A percentile compares a stretch with the other conserved stretches of the same genome.
These are phyloP conservation scores for Durotheca rogersii DNA, from an alignment of 495 filamentous ascomycete genomes.

Conservation along the genomic window DNA sequence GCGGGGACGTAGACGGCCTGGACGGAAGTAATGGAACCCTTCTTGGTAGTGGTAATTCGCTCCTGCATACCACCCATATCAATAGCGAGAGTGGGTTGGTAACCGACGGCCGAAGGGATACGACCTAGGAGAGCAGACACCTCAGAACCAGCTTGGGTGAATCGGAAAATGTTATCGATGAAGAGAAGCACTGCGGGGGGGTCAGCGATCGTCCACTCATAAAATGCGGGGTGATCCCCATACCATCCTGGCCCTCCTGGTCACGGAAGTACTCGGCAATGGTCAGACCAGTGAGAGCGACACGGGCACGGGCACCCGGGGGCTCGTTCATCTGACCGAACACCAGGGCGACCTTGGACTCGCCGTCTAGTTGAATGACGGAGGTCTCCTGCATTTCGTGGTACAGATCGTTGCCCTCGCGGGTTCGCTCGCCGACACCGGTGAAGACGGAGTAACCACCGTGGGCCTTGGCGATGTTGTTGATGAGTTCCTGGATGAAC, in stretches of 20 bases:
- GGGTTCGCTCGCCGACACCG: conserved; percentile 99
- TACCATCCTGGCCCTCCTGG: conserved; percentile 92
- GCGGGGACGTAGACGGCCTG: conserved; percentile 99
- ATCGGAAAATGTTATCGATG: conserved; percentile 99
- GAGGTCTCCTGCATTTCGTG: conserved; percentile 99
- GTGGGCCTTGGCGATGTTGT: conserved; percentile 99
- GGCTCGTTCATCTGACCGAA: conserved; percentile 99
- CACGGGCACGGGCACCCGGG: conserved; percentile 98
- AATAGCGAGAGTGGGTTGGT: conserved; percentile 98
- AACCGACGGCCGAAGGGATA: conserved; percentile 99
- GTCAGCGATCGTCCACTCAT: conserved; percentile 10
- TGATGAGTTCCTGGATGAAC: conserved; percentile 99
- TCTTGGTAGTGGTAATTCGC: conserved; percentile 98
- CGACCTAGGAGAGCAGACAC: conserved; percentile 99
- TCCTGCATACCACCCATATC: conserved; percentile 99
- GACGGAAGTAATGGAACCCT: conserved; percentile 99
- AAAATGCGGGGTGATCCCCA: conserved; percentile 12
- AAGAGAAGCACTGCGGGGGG: conserved; percentile 78
- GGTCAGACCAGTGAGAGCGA: conserved; percentile 89
- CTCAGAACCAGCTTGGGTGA: conserved; percentile 99
- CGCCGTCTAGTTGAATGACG: conserved; percentile 98
- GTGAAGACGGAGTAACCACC: conserved; percentile 99
- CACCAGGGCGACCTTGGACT: conserved; percentile 98
- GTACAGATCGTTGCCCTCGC: conserved; percentile 99
- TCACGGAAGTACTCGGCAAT: conserved; percentile 98